phyloP scores from a whole-genome alignment of 805 yeast species.

The Hanseniaspora valbyensis region DNA sequence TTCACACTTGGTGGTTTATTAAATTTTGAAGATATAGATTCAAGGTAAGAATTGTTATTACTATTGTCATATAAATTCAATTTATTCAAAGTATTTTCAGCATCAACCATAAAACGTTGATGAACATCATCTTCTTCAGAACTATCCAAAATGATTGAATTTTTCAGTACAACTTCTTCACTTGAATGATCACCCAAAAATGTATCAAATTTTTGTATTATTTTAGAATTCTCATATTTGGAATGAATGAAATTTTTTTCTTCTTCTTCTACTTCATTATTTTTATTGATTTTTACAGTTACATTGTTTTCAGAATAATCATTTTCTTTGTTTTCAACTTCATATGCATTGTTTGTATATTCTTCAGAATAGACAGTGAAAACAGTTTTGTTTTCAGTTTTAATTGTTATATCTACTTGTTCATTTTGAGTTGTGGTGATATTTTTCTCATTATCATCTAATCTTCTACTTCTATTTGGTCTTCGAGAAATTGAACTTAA shows the following conservation, averaged over 20 bases:
- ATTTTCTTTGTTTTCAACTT: background rate
- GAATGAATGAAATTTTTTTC: background rate
- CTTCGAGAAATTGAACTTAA: constrained; percentile 13
- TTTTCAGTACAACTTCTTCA: background rate
- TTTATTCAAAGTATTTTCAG: constrained; percentile 10
- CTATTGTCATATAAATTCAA: background rate
- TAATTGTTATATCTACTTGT: no score
- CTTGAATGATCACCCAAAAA: background rate
- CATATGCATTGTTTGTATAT: background rate
- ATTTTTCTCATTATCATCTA: background rate
- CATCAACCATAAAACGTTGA: constrained; percentile 6
- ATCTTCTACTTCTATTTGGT: background rate
- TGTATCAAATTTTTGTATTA: background rate
- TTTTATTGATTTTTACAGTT: background rate
- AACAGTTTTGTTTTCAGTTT: background rate
- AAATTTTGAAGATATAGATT: background rate
- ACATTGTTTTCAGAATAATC: background rate
- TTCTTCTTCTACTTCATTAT: background rate
- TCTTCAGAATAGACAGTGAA: background rate
- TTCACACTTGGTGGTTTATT: constrained; percentile 15
- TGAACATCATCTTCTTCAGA: constrained; percentile 1
- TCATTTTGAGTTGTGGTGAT: background rate
- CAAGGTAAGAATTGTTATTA: background rate
- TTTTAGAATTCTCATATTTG: background rate
- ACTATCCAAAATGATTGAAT: background rate